Conservation (phyloP, 2,329 filamentous ascomycete species). For the Madurella fahalii region DNA sequence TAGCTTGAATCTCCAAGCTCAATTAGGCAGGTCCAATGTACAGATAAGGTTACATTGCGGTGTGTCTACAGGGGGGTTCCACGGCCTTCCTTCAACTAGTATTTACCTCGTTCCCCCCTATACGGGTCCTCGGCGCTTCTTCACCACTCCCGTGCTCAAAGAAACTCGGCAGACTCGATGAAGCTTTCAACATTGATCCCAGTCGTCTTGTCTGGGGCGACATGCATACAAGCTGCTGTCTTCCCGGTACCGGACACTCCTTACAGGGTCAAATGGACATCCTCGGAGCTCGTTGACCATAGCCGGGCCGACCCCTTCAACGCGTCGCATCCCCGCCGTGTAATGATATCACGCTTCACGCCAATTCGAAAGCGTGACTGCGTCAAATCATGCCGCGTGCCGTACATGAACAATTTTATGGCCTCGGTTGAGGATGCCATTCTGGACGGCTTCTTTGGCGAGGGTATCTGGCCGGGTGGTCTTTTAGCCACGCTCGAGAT, state of each 20-base stretch:
- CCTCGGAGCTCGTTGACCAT: conserved; percentile 30
- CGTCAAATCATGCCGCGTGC: conserved; percentile 20
- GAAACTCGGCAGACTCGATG: background rate
- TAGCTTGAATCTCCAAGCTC: too few relatives aligned
- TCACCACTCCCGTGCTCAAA: too few relatives aligned
- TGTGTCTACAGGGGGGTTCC: too few relatives aligned
- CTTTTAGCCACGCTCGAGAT: conserved; percentile 21
- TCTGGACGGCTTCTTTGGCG: conserved; percentile 14
- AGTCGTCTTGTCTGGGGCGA: background rate
- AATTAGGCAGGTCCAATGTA: too few relatives aligned
- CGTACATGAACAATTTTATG: conserved; percentile 23
- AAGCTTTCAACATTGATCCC: background rate
- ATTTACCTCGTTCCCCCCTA: too few relatives aligned
- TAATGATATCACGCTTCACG: conserved; percentile 26
- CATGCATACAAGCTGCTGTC: background rate
- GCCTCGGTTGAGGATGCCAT: conserved; percentile 23
- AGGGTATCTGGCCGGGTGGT: conserved; percentile 19
- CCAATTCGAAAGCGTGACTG: conserved; percentile 20
- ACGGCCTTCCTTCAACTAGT: too few relatives aligned
- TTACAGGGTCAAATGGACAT: conserved; percentile 9
- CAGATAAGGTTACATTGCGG: too few relatives aligned
- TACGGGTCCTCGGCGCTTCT: too few relatives aligned
- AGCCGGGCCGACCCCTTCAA: conserved; percentile 33
- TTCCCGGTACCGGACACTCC: conserved; percentile 4
- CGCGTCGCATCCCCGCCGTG: conserved; percentile 20